Conservation (phyloP, 2,329 filamentous ascomycete genomes). For the Emergomyces pasteurianus region DNA sequence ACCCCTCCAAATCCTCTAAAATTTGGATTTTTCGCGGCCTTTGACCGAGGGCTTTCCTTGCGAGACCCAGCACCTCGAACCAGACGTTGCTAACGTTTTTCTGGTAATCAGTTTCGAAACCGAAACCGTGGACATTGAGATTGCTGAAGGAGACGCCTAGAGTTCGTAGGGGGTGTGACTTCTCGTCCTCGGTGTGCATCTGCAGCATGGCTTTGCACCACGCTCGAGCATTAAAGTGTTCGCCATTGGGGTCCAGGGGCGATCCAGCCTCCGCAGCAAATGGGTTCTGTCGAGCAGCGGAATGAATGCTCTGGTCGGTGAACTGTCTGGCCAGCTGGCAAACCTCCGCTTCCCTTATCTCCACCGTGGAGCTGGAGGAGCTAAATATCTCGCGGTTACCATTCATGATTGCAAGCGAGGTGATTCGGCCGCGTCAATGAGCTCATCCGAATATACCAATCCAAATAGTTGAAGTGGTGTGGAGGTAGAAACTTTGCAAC, state of each 20-base stretch:
- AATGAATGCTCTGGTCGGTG: background rate
- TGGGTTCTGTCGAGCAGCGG: background rate
- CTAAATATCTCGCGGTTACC: background rate
- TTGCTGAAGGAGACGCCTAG: conserved; percentile 28
- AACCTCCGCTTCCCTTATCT: background rate
- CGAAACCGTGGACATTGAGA: conserved; percentile 27
- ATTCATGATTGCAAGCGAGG: background rate
- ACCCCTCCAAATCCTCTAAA: conserved; percentile 50
- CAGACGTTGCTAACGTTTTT: conserved; percentile 31
- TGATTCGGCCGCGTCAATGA: background rate
- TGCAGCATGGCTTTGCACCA: conserved; percentile 37
- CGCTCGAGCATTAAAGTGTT: conserved; percentile 32
- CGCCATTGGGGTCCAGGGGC: conserved; percentile 32
- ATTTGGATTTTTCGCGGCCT: conserved; percentile 42
- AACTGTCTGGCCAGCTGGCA: background rate
- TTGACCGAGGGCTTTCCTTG: conserved; percentile 8
- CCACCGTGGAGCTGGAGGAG: background rate
- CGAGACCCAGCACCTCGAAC: conserved; percentile 22
- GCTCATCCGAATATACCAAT: background rate
- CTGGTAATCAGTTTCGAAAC: conserved; percentile 31
- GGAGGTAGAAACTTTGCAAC: background rate
- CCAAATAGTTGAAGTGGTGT: background rate
- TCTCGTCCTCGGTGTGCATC: conserved; percentile 23
- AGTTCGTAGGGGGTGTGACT: conserved; percentile 23
- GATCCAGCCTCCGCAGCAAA: background rate